Base-by-base conservation (phyloP, 75 land plant genomes). In the Selaginella moellendorffii region DNA sequence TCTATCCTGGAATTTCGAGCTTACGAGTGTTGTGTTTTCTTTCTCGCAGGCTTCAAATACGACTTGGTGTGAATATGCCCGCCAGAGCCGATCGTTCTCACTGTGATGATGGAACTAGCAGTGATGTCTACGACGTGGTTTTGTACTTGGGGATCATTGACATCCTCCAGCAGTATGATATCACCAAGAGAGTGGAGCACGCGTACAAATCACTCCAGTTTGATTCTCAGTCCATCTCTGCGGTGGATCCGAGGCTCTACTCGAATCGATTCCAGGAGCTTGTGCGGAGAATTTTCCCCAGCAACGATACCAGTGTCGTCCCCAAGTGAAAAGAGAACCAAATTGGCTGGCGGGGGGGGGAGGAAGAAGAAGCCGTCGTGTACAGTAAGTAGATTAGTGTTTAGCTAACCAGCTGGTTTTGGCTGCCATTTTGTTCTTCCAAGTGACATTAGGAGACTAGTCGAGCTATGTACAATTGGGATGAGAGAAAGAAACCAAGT, bases 31-130 rank as follows among this genome's bases (percentile, higher is more conserved):
- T 56, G 59, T 56, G 5, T 56, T 2, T 21, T 56, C 2, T 2
- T 2, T 56, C n/a, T 56, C 8, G n/a, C 85, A 93, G 98, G 73
- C 78, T 93, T 59, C 84, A 83, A 61, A 89, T 93, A 66, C 98
- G 87, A 73, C 83, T 93, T n/a, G 98, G 96, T 30, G 98, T 93
- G 46, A 93, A 93, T 70, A 93, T 93, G 98, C 98, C 98, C 30
- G 87, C 98, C 53, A 79, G 98, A 52, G 98, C 98, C 53, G 96
- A 89, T 64, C 81, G 73, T 24, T 8, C 17, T 8, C 24, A 67
- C 27, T 68, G 30, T 54, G 71, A 62, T 29, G 60, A 52, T 21
- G 54, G 67, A 20, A 58, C 65, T 60, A 66, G 54, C 52, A 81
- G 80, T 14, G 82, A 85, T 58, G 78, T 71, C 0, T 83, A 83